phyloP scores from a whole-genome alignment of 108 stramenopile genomes.

The Nitzschia sp. region DNA sequence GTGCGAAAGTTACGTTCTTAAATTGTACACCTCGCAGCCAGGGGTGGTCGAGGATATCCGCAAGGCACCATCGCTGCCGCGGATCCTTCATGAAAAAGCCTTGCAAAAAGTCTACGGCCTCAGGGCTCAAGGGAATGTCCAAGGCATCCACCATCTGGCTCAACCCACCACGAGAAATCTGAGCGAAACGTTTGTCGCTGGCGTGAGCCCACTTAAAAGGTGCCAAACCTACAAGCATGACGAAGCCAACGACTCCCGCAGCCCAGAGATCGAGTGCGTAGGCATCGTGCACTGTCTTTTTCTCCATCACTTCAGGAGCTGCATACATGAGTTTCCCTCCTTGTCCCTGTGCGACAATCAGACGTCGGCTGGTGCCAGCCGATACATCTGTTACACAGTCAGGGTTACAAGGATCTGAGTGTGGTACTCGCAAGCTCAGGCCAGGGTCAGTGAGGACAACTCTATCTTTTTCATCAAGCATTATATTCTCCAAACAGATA shows the following conservation, averaged over 20 bases:
- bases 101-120: conserved; percentile 75
- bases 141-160: conserved; percentile 38
- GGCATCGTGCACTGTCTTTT: conserved; percentile 59
- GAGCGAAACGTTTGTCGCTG: conserved; percentile 58
- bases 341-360: conserved; percentile 51
- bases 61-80: conserved; percentile 60
- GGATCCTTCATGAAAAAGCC: conserved; percentile 77
- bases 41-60: conserved; percentile 75
- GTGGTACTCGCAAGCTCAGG: conserved; percentile 77
- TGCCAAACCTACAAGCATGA: conserved; percentile 72
- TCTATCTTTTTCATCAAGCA: conserved; percentile 48
- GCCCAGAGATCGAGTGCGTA: conserved; percentile 90
- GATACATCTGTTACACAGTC: conserved; percentile 56
- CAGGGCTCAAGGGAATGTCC: conserved; percentile 49
- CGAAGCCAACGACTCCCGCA: conserved; percentile 77
- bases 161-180: conserved; percentile 58
- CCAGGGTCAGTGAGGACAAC: conserved; percentile 75
- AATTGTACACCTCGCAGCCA: conserved; percentile 57
- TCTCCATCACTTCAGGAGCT: conserved; percentile 76
- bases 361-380: conserved; percentile 50
- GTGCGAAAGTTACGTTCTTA: conserved; percentile 13
- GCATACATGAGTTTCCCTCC: conserved; percentile 89
- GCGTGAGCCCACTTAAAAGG: conserved; percentile 68
- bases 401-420: conserved; percentile 41
- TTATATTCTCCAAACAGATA: conserved; percentile 75